phyloP scores from a whole-genome alignment of 305 asterid genomes.

The Stenogyne calaminthoides region DNA sequence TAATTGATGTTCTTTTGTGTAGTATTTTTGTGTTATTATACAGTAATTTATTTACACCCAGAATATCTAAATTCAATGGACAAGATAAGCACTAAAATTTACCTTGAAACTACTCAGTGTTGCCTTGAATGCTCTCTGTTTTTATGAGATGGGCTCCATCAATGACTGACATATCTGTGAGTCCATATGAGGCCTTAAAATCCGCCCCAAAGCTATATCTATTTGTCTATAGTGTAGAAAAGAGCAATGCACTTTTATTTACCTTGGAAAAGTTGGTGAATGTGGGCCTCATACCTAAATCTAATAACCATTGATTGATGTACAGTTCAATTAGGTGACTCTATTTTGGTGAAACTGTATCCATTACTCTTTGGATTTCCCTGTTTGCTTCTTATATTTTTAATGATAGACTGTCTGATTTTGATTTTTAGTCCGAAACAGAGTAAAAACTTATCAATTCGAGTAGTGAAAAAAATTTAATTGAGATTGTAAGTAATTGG shows the following conservation, averaged over 20 bases:
- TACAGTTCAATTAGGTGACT: slow-evolving; percentile 6
- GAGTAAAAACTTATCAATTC: not conserved
- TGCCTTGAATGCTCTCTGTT: slow-evolving; percentile 20
- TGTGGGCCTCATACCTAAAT: slow-evolving; percentile 14
- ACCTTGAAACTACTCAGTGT: not conserved
- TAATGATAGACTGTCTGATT: not conserved
- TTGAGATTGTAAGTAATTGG: not conserved
- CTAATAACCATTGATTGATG: slow-evolving; percentile 3
- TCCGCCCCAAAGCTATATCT: slow-evolving; percentile 24
- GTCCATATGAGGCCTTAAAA: slow-evolving; percentile 31
- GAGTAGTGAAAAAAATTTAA: not conserved
- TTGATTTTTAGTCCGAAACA: not conserved
- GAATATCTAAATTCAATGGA: not conserved
- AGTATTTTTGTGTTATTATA: not conserved
- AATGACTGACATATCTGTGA: slow-evolving; percentile 20
- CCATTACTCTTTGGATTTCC: not conserved
- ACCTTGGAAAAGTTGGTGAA: slow-evolving; percentile 25
- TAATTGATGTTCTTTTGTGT: not conserved
- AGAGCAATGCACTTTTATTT: slow-evolving; percentile 20
- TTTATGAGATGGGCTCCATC: slow-evolving; percentile 27
- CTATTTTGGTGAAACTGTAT: not conserved
- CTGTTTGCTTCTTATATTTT: not conserved
- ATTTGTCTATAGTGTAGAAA: slow-evolving; percentile 24
- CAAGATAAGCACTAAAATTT: slow-evolving; percentile 5
- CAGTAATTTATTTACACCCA: not conserved